Conservation (phyloP, 139 green algal species). For the Nannochloris sp. region DNA sequence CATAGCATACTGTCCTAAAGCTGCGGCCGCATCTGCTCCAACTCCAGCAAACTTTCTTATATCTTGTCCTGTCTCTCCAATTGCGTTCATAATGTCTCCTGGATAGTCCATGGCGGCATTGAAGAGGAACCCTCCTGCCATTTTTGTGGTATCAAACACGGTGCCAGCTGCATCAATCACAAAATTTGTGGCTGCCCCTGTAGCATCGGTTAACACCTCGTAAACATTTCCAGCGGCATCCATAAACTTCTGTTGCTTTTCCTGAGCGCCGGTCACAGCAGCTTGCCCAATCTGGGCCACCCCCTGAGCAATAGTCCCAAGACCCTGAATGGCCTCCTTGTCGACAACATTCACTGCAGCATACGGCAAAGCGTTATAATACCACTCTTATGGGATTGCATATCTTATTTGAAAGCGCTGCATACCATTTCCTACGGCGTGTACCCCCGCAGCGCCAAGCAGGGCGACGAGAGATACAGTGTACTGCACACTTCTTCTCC, state of each 20-base stretch:
- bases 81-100: background rate
- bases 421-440: too few relatives aligned
- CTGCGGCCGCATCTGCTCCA: background rate
- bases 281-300: background rate
- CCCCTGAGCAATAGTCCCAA: background rate
- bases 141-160: background rate
- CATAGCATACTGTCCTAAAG: conserved; percentile 1
- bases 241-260: background rate
- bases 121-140: background rate
- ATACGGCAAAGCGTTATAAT: background rate
- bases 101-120: background rate
- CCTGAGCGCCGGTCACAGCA: background rate
- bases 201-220: background rate
- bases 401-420: too few relatives aligned
- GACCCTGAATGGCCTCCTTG: background rate
- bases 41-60: background rate
- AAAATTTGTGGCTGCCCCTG: background rate
- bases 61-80: background rate
- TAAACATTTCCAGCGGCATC: background rate
- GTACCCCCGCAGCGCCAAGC: too few relatives aligned
- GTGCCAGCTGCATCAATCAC: background rate
- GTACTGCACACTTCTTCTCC: too few relatives aligned
- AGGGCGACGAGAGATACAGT: too few relatives aligned
- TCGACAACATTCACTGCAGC: background rate
- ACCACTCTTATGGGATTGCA: background rate